A percentile compares a stretch with the other conserved stretches of the same genome.
Conservation (phyloP, 1,284 basidiomycete genomes). For the Garcileccinum viscosum region DNA sequence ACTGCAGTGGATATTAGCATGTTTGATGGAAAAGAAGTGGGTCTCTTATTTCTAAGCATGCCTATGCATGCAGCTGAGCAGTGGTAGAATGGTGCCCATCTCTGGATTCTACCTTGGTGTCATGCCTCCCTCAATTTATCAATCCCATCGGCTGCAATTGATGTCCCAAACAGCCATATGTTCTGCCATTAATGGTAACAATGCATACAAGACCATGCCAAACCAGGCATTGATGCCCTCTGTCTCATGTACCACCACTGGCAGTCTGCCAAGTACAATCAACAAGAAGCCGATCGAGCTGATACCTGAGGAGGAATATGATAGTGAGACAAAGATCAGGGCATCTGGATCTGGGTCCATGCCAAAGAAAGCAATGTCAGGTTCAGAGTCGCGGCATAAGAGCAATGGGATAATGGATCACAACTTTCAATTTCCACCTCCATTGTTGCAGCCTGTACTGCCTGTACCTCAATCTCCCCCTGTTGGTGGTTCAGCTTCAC, state of each 20-base stretch:
- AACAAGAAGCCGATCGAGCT: constrained; percentile 45
- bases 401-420: constrained; percentile 75
- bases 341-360: not conserved
- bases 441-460: constrained; percentile 32
- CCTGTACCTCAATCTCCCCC: constrained; percentile 3
- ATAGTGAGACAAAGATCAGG: constrained; percentile 30
- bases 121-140: constrained; percentile 53
- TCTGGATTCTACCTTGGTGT: constrained; percentile 82
- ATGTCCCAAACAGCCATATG: constrained; percentile 69
- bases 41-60: constrained; percentile 30
- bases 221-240: constrained; percentile 36
- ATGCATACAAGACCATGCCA: constrained; percentile 42
- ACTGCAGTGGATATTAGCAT: constrained; percentile 89
- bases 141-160: constrained; percentile 67
- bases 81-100: constrained; percentile 82
- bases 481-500: not conserved
- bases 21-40: constrained; percentile 81
- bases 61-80: not conserved
- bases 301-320: constrained; percentile 56
- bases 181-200: constrained; percentile 45
- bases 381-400: constrained; percentile 46
- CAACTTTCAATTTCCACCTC: constrained; percentile 74
- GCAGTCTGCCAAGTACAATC: constrained; percentile 22
- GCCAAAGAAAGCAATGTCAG: constrained; percentile 19
- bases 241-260: constrained; percentile 21